phyloP scores from a whole-genome alignment of 768 basidiomycete genomes.

The Tulasnella sp. region DNA sequence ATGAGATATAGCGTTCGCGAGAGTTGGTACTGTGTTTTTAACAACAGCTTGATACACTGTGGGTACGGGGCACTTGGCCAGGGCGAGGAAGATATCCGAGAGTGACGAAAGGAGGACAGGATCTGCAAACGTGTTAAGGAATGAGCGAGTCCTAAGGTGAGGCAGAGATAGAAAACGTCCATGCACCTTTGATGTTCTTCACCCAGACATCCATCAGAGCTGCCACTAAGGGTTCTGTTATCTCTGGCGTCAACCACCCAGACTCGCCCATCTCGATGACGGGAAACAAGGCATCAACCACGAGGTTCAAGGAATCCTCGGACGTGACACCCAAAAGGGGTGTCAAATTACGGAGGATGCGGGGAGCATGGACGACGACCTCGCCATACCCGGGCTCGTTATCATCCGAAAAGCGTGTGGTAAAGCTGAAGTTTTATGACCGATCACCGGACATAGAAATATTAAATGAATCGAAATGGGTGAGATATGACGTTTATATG shows the following conservation, averaged over 20 bases:
- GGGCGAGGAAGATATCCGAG: constrained; percentile 63
- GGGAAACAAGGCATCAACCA: constrained; percentile 76
- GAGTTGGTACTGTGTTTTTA: constrained; percentile 56
- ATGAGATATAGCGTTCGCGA: constrained; percentile 53
- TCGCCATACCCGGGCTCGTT: constrained; percentile 25
- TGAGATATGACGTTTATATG: too few species aligned
- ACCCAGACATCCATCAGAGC: constrained; percentile 74
- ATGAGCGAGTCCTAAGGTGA: too few species aligned
- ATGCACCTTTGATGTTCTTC: constrained; percentile 70
- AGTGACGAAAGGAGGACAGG: constrained; percentile 82
- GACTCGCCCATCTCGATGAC: constrained; percentile 64
- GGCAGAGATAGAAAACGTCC: not conserved
- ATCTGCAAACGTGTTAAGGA: constrained; percentile 57
- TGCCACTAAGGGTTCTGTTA: constrained; percentile 53
- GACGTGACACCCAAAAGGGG: constrained; percentile 72
- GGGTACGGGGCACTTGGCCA: constrained; percentile 49
- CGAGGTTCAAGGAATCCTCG: constrained; percentile 80
- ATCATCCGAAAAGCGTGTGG: too few species aligned
- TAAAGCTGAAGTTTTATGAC: too few species aligned
- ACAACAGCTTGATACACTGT: constrained; percentile 66
- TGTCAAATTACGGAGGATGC: constrained; percentile 70
- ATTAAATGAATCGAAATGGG: too few species aligned
- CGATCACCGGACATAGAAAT: constrained; percentile 27
- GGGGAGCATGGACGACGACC: constrained; percentile 52
- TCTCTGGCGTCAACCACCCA: constrained; percentile 57